Base-by-base conservation (phyloP, 345 rosid genomes). In the Syzygium aqueum region DNA sequence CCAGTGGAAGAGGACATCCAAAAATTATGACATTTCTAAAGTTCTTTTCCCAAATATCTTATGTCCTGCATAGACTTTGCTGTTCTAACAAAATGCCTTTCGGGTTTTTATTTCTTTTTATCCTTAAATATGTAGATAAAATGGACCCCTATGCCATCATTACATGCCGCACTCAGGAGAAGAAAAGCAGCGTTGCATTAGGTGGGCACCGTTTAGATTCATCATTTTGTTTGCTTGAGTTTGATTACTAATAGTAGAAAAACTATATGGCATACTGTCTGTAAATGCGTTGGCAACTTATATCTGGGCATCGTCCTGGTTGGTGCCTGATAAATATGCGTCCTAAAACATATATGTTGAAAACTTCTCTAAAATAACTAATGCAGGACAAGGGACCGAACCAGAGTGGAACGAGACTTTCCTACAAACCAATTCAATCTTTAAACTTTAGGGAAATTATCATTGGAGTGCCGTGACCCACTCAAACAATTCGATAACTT, bases 371-470 rank as follows among this genome's bases (percentile, higher is more conserved):
- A 40, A 13, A 50, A 54, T 50, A 23, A 1, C 51, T 50, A 0
- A 51, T 87, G 88, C 92, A 94, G 97, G 96, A 43, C 83, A 91
- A 89, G 98, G 98, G 50, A 61, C 90, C 10, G 91, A 90, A 37
- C 97, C 98, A 23, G 95, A 92, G 80, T 97, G 98, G 99, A 95
- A 97, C 10, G 98, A 96, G 93, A 95, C 87, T 87, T 97, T 97
- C 89, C 43, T 94, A 40, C 43, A 40, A 40, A 40, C 25, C 77
- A 65, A 30, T 65, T 30, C 43, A 33, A 30, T 67, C 78, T 8
- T 65, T 65, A 16, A 37, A 65, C 23, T 65, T 16, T 0, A 59
- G 40, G 43, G 23, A 16, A 65, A 65, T 65, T 8, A 19, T 30
- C 9, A 8, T 57, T 25, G 63, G 63, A 57, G n/a, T 57, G 63